Evolutionary conservation across 1,284 basidiomycete genomes (phyloP).

Genomic region (Ceratobasidium sp.): DNA sequence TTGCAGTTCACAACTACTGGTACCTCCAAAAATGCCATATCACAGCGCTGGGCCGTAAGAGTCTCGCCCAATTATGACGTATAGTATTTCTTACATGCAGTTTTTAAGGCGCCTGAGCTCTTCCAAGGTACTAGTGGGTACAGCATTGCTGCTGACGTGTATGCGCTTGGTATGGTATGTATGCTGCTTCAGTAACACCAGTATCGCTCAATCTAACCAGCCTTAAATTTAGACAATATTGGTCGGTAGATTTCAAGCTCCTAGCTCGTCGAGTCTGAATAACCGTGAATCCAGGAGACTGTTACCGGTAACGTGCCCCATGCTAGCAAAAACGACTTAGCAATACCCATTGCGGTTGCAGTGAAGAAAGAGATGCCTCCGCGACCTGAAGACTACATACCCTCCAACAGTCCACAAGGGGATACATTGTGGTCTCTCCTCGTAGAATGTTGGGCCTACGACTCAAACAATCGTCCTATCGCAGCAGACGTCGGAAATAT

Average conservation of each 20-base stretch:
- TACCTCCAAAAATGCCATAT: too few relatives aligned
- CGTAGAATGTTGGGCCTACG: slow-evolving; percentile 7
- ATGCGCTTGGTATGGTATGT: slow-evolving; percentile 11
- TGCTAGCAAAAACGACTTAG: not conserved
- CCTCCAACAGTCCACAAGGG: not conserved
- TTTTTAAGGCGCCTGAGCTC: not conserved
- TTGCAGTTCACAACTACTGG: not conserved
- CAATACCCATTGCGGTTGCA: not conserved
- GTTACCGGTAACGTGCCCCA: not conserved
- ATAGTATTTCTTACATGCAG: not conserved
- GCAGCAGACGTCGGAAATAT: not conserved
- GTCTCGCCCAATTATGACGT: not conserved
- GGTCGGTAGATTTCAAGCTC: not conserved
- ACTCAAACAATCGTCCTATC: slow-evolving; percentile 6
- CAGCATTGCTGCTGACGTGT: not conserved
- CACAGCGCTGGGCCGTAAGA: too few relatives aligned
- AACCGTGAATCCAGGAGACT: not conserved
- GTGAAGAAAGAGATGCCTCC: not conserved
- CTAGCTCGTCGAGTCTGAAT: not conserved
- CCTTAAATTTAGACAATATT: not conserved
- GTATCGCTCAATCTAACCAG: not conserved
- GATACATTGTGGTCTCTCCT: slow-evolving; percentile 14
- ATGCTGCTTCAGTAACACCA: not conserved
- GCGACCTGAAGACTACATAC: slow-evolving; percentile 4
- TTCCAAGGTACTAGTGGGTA: not conserved